Evolutionary conservation across 2,329 filamentous ascomycete species (phyloP).

Genomic region (Ceratocystis alfenasii): DNA sequence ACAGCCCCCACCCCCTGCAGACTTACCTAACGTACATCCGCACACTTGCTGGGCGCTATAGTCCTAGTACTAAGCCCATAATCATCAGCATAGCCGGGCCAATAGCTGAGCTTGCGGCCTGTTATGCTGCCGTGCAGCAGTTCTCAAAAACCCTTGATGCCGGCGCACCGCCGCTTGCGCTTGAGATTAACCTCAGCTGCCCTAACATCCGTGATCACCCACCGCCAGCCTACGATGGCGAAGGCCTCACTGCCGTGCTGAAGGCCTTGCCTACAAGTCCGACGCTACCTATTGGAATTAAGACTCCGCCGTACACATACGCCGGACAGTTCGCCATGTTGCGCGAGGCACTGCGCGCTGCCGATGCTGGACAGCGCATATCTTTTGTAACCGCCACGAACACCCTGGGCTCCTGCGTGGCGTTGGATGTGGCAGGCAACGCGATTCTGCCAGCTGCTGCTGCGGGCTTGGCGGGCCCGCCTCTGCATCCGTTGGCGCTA

Average conservation of each 20-base stretch:
- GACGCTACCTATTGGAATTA: constrained; percentile 45
- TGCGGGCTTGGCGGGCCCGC: constrained; percentile 60
- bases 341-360: constrained; percentile 36
- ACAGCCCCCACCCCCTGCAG: constrained; percentile 51
- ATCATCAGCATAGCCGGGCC: constrained; percentile 61
- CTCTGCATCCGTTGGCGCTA: constrained; percentile 60
- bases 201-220: constrained; percentile 59
- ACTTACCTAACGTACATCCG: constrained; percentile 48
- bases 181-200: constrained; percentile 70
- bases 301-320: constrained; percentile 67
- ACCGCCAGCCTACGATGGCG: constrained; percentile 55
- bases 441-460: constrained; percentile 39
- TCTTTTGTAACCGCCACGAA: constrained; percentile 66
- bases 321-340: constrained; percentile 50
- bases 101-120: constrained; percentile 43
- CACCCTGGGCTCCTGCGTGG: constrained; percentile 55
- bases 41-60: constrained; percentile 32
- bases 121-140: constrained; percentile 40
- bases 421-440: constrained; percentile 33
- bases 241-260: constrained; percentile 45
- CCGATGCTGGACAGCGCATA: constrained; percentile 22
- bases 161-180: constrained; percentile 40
- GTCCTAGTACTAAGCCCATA: constrained; percentile 41
- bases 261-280: constrained; percentile 32
- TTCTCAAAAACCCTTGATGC: constrained; percentile 29